Evolutionary conservation across 2,329 filamentous ascomycete genomes (phyloP).

Genomic region (Apiospora pterosperma): DNA sequence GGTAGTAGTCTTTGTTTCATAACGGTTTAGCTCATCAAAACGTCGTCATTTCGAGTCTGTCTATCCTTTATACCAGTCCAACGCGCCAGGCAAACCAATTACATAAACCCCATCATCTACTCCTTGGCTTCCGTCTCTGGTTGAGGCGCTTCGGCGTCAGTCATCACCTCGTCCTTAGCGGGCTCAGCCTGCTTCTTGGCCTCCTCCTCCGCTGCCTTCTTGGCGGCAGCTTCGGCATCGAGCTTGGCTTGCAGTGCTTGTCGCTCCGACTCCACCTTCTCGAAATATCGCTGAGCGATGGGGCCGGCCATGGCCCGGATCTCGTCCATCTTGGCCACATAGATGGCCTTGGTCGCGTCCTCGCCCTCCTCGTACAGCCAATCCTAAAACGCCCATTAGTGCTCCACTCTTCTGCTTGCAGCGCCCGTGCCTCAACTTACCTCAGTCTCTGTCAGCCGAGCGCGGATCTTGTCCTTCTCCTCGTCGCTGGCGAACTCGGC

Average conservation of each 20-base stretch:
- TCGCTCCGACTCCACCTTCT: conserved; percentile 87
- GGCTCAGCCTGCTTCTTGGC: conserved; percentile 45
- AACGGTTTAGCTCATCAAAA: conserved; percentile 2
- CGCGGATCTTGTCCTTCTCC: conserved; percentile 83
- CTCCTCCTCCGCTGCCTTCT: conserved; percentile 60
- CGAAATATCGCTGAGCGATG: conserved; percentile 90
- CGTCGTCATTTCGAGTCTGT: conserved; percentile 10
- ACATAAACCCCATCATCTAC: conserved; percentile 2
- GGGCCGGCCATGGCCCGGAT: conserved; percentile 87
- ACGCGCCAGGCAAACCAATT: conserved; percentile 7
- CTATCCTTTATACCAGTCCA: conserved; percentile 11
- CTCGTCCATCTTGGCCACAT: conserved; percentile 93
- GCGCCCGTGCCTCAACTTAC: conserved; percentile 50
- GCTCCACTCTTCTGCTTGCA: conserved; percentile 17
- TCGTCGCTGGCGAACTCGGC: conserved; percentile 85
- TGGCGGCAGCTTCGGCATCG: conserved; percentile 75
- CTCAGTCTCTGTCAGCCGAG: conserved; percentile 81
- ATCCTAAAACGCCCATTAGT: conserved; percentile 58
- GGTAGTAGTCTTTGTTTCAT: neutral
- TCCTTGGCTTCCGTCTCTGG: conserved; percentile 42
- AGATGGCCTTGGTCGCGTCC: conserved; percentile 89
- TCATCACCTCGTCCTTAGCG: conserved; percentile 59
- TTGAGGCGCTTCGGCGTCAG: conserved; percentile 54
- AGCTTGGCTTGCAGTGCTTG: conserved; percentile 72
- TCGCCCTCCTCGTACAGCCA: conserved; percentile 98